Evolutionary conservation across 768 basidiomycete genomes (phyloP).

Genomic region (Suillus decipiens): DNA sequence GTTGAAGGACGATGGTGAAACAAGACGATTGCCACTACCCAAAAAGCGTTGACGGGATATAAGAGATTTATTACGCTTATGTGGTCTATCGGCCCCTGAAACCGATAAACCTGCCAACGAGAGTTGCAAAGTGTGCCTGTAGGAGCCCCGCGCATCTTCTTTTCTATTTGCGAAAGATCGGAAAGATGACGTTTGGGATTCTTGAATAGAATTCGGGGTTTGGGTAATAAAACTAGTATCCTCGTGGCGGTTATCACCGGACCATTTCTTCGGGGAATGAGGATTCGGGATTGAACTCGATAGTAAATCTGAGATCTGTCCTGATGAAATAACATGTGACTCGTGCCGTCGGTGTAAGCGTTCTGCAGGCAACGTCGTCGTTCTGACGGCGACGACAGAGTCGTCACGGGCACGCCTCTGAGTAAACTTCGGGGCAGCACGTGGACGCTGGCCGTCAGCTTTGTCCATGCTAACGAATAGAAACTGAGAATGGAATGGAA

Average conservation of each 20-base stretch:
- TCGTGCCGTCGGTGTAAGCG: not conserved
- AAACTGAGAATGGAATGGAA: not conserved
- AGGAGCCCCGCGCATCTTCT: not conserved
- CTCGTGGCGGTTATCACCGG: not conserved
- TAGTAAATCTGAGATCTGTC: conserved; percentile 1
- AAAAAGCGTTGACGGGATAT: not conserved
- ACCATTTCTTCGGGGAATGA: not conserved
- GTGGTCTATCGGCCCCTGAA: not conserved
- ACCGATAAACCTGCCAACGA: not conserved
- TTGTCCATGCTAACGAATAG: too few relatives aligned
- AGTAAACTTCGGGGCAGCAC: too few relatives aligned
- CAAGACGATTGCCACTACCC: not conserved
- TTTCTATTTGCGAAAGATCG: not conserved
- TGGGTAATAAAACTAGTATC: not conserved
- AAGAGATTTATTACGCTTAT: not conserved
- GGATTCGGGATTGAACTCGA: not conserved
- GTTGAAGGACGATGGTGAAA: not conserved
- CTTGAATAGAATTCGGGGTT: not conserved
- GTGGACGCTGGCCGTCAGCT: not conserved
- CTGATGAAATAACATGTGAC: not conserved
- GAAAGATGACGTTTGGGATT: not conserved
- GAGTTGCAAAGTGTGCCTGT: not conserved
- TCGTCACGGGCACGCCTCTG: not conserved
- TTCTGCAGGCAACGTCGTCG: not conserved
- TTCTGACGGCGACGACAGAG: not conserved